A percentile compares a stretch with the other conserved stretches of the same genome.
Conservation (phyloP, 176 grass and related monocot species). For the maize (Zea mays) region DNA sequence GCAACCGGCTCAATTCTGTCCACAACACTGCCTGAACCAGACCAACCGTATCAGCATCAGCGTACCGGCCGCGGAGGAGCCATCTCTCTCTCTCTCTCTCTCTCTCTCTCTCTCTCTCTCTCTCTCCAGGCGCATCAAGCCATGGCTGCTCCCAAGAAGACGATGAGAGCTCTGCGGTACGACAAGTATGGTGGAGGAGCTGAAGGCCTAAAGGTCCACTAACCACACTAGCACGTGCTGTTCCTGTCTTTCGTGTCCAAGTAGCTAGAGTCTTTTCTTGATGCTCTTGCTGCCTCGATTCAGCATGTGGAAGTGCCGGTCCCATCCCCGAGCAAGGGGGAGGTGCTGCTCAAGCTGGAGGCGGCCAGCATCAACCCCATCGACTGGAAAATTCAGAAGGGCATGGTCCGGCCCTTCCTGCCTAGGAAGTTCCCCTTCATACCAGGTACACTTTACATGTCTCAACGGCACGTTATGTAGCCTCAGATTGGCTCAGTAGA, state of each 20-base stretch:
- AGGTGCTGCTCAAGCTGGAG: slow-evolving; percentile 68
- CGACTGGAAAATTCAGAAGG: slow-evolving; percentile 83
- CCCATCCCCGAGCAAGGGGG: slow-evolving; percentile 55
- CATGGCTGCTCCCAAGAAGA: slow-evolving; percentile 59
- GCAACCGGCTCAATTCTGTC: not conserved
- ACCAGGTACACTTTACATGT: slow-evolving; percentile 37
- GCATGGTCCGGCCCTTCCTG: slow-evolving; percentile 54
- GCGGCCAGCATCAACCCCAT: slow-evolving; percentile 67
- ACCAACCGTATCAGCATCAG: slow-evolving; percentile 33
- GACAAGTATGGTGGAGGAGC: slow-evolving; percentile 64
- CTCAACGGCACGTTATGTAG: not conserved
- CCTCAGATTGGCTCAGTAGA: not conserved
- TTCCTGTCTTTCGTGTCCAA: not conserved
- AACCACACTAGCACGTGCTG: not conserved
- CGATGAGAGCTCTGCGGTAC: slow-evolving; percentile 70
- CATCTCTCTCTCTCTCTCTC: not conserved
- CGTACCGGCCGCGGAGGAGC: not conserved
- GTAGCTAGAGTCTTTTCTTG: not conserved
- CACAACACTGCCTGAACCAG: not conserved
- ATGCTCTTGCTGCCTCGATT: slow-evolving; percentile 7
- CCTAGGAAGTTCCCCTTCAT: slow-evolving; percentile 60
- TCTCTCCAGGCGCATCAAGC: not conserved
- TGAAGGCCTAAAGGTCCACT: slow-evolving; percentile 59
- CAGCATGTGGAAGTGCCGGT: slow-evolving; percentile 66
- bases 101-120: not conserved